phyloP scores from a whole-genome alignment of 177 flowering plant species.

The Vitis hybrid region DNA sequence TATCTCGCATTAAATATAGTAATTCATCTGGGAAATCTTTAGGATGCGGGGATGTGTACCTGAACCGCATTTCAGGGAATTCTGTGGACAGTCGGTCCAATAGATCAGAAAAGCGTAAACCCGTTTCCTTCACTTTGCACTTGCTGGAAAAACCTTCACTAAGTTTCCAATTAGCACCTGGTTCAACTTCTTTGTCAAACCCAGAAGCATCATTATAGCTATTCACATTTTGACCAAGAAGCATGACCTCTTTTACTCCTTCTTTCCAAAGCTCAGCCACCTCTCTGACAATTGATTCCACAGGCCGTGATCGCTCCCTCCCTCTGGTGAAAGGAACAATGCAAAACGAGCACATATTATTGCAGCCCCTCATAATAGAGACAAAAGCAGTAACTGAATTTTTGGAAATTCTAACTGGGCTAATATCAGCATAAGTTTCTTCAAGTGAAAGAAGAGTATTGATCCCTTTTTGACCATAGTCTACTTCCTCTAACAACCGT shows the following conservation, averaged over 20 bases:
- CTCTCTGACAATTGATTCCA: constrained; percentile 87
- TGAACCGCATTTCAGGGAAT: constrained; percentile 92
- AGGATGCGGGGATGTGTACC: constrained; percentile 97
- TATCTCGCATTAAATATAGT: constrained; percentile 78
- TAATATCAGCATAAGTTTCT: constrained; percentile 98
- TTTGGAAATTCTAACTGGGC: constrained; percentile 80
- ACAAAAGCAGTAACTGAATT: constrained; percentile 92
- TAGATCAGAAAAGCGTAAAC: constrained; percentile 86
- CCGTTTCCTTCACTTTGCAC: constrained; percentile 76
- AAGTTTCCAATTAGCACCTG: constrained; percentile 61
- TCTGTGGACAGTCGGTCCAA: constrained; percentile 73
- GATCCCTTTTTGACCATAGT: constrained; percentile 92
- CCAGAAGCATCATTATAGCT: constrained; percentile 90
- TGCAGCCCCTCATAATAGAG: constrained; percentile 97
- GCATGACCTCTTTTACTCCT: constrained; percentile 92
- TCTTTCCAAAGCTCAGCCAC: constrained; percentile 80
- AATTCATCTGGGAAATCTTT: constrained; percentile 97
- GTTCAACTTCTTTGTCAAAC: constrained; percentile 51
- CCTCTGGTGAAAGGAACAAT: constrained; percentile 97
- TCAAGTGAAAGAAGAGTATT: constrained; percentile 97
- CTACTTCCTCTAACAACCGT: constrained; percentile 81
- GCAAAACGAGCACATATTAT: constrained; percentile 98
- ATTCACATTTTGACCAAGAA: constrained; percentile 97
- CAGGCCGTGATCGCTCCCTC: constrained; percentile 92
- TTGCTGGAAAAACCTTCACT: constrained; percentile 93